phyloP scores from a whole-genome alignment of 768 basidiomycete species.

The Russula foetens region DNA sequence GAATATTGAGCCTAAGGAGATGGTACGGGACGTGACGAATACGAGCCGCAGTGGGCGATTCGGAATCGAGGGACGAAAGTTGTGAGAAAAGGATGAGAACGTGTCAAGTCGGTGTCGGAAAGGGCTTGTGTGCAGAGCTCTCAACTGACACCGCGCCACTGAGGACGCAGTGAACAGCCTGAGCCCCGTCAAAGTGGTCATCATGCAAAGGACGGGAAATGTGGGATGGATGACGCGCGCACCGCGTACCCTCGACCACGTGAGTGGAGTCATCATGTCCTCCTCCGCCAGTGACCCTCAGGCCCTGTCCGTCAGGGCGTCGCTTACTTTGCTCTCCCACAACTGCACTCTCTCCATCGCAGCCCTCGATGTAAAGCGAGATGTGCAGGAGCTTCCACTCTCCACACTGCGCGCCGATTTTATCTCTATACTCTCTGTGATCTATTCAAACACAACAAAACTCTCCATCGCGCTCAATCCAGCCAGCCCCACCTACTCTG shows the following conservation, averaged over 20 bases:
- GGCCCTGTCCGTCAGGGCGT: neutral
- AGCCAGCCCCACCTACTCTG: conserved; percentile 34
- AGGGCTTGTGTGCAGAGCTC: conserved; percentile 11
- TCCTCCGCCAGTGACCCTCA: conserved; percentile 7
- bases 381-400: conserved; percentile 25
- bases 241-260: neutral
- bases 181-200: conserved; percentile 9
- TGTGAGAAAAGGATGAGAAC: conserved; percentile 19
- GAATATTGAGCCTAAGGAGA: conserved; percentile 13
- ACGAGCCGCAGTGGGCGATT: neutral
- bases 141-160: neutral
- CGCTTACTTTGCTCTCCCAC: conserved; percentile 16
- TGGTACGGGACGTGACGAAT: conserved; percentile 2
- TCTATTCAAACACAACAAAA: conserved; percentile 52
- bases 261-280: conserved; percentile 25
- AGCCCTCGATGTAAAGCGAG: conserved; percentile 5
- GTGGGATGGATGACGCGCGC: neutral
- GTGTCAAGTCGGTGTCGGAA: conserved; percentile 21
- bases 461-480: conserved; percentile 57
- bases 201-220: neutral
- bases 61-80: conserved; percentile 2
- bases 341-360: conserved; percentile 29
- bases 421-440: conserved; percentile 45
- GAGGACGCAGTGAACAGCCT: conserved; percentile 4
- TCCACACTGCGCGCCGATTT: conserved; percentile 46